These are phyloP conservation scores for Voacanga thouarsii DNA, from an alignment of 257 asterid genomes.

Conservation along the genomic window DNA sequence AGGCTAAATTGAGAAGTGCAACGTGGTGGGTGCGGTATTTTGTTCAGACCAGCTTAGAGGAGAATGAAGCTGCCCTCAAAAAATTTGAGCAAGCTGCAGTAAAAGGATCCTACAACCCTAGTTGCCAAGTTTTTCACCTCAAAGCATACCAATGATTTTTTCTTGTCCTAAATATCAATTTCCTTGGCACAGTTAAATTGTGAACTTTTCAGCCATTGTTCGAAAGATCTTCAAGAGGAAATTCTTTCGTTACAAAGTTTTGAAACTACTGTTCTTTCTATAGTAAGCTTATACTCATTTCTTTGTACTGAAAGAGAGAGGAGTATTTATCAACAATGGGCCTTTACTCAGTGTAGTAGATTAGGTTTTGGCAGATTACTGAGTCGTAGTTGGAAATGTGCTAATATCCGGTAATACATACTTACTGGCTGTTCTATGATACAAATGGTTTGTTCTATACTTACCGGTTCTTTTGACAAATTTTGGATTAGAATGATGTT, in stretches of 20 bases:
- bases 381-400: background rate
- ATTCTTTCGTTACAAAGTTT: background rate
- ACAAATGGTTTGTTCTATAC: background rate
- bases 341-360: background rate
- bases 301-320: background rate
- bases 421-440: background rate
- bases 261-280: background rate
- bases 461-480: background rate
- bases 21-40: conserved; percentile 74
- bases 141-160: conserved; percentile 43
- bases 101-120: conserved; percentile 42
- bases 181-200: conserved; percentile 3
- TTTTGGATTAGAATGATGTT: background rate
- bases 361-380: conserved; percentile 1
- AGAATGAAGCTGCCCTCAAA: conserved; percentile 57
- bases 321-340: background rate
- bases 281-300: background rate
- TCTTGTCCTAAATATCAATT: background rate
- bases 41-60: conserved; percentile 69
- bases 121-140: conserved; percentile 77
- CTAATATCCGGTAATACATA: conserved; percentile 6
- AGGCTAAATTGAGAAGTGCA: conserved; percentile 69
- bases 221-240: background rate
- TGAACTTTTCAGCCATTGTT: background rate
- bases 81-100: conserved; percentile 63